A percentile compares a stretch with the other conserved stretches of the same genome.
These are phyloP conservation scores for Nicotiana tomentosiformis DNA, from an alignment of 257 asterid species.

Conservation along the genomic window DNA sequence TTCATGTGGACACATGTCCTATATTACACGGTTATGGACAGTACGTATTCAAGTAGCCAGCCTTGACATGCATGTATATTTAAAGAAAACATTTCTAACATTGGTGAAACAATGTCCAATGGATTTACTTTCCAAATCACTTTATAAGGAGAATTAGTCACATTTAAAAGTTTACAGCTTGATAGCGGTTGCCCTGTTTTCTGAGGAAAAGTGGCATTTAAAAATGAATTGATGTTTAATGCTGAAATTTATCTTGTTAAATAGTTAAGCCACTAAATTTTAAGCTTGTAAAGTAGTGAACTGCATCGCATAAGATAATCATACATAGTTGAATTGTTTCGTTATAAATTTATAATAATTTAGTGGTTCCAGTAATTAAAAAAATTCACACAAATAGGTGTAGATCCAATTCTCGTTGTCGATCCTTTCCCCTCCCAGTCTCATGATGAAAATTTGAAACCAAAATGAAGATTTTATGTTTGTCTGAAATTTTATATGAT, in stretches of 20 bases:
- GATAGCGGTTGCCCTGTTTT: not conserved
- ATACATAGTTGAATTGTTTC: not conserved
- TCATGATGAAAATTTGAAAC: too few species aligned
- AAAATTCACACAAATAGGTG: too few species aligned
- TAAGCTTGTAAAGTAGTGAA: not conserved
- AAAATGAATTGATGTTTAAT: too few species aligned
- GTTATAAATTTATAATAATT: too few species aligned
- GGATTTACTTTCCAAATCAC: not conserved
- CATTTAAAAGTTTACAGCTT: not conserved
- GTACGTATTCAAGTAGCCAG: not conserved
- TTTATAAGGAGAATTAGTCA: not conserved
- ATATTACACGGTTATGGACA: not conserved
- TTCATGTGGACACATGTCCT: not conserved
- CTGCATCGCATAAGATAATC: not conserved
- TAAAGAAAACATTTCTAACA: not conserved
- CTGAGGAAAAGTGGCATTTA: not conserved
- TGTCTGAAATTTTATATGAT: too few species aligned
- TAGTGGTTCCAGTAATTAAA: too few species aligned
- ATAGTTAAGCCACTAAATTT: not conserved
- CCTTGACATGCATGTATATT: not conserved
- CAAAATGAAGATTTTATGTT: too few species aligned
- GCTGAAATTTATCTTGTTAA: too few species aligned
- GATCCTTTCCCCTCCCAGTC: too few species aligned
- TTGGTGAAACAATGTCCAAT: not conserved
- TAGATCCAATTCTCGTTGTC: too few species aligned